Evolutionary conservation across 805 yeast genomes (phyloP).

Genomic region (Alloascoidea africana): DNA sequence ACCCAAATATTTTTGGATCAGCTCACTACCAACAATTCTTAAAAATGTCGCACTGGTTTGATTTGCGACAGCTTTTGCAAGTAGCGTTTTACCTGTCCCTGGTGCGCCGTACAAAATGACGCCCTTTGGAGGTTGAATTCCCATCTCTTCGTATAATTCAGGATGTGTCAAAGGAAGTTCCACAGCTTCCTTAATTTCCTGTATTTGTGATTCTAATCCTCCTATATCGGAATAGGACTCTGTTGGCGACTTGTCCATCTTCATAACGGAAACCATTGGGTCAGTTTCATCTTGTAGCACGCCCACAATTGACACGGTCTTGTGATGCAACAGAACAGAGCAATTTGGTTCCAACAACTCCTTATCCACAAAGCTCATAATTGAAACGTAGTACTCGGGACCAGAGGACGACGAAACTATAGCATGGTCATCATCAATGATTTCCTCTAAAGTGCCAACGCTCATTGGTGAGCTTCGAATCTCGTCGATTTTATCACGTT

Average conservation of each 20-base stretch:
- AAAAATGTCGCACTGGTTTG: slow-evolving; percentile 93
- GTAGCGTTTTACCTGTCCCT: slow-evolving; percentile 98
- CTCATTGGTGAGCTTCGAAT: slow-evolving; percentile 94
- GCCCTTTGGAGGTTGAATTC: slow-evolving; percentile 98
- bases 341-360: slow-evolving; percentile 94
- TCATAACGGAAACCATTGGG: slow-evolving; percentile 96
- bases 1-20: slow-evolving; percentile 92
- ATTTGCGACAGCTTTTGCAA: slow-evolving; percentile 97
- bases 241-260: slow-evolving; percentile 92
- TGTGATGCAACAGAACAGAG: slow-evolving; percentile 88
- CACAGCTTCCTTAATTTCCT: slow-evolving; percentile 96
- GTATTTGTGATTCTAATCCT: slow-evolving; percentile 98
- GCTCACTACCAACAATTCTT: slow-evolving; percentile 93
- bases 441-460: slow-evolving; percentile 91
- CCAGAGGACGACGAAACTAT: slow-evolving; percentile 93
- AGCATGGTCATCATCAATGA: slow-evolving; percentile 97
- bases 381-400: slow-evolving; percentile 93
- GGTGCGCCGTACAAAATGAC: slow-evolving; percentile 98
- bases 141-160: slow-evolving; percentile 91
- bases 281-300: slow-evolving; percentile 97
- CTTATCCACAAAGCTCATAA: slow-evolving; percentile 92
- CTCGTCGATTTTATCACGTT: slow-evolving; percentile 87
- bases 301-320: slow-evolving; percentile 92
- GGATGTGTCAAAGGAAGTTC: slow-evolving; percentile 94
- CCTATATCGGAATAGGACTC: slow-evolving; percentile 96